Base-by-base conservation (phyloP, 2,329 filamentous ascomycete species). In the Penicillium occitanis region DNA sequence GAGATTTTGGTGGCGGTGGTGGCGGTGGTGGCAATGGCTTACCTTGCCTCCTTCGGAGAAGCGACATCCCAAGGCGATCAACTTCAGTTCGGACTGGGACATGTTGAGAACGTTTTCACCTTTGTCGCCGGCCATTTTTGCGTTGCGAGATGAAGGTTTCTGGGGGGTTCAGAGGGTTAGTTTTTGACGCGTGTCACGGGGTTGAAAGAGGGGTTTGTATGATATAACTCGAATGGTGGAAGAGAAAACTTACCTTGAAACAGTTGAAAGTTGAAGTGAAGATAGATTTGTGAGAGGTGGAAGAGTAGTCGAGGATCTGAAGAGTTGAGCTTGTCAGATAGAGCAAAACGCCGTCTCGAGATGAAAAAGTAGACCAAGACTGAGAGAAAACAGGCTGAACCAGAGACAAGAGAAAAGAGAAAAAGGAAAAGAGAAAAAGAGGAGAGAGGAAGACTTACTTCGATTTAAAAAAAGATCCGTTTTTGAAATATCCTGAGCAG, bases 41-140 rank as follows among this genome's bases (percentile, higher is more conserved):
- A 69, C 67, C 63, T 68, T 69, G 10, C 57, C 66, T 5, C 62
- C 60, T 2, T 50, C 50, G 28, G 62, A 13, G 28, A 46, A 69
- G 17, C 64, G 42, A 8, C 57, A 50, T 10, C 67, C 66, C 4
- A 69, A 58, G 25, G 60, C 44, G n/a, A 69, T 65, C 1, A 69
- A 10, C 8, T 67, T 69, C 35, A 66, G 28, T 40, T 69, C 67
- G 6, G 59, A 33, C 7, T 58, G 33, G 25, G 44, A 58, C 30
- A 69, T 55, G 11, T 61, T 57, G 42, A 67, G 35, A 10, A 42
- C 3, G 1, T 48, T 19, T 14, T 68, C 61, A 37, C 14, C 42
- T 28, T 66, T 66, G 13, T 46, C 40, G 14, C 13, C 40, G 25
- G 57, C 19, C 57, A 60, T 60, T 57, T 19, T 57, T 35, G 51